A percentile compares a stretch with the other conserved stretches of the same genome.
Conservation (phyloP, 2,329 filamentous ascomycete species). For the Clonostachys sp. region DNA sequence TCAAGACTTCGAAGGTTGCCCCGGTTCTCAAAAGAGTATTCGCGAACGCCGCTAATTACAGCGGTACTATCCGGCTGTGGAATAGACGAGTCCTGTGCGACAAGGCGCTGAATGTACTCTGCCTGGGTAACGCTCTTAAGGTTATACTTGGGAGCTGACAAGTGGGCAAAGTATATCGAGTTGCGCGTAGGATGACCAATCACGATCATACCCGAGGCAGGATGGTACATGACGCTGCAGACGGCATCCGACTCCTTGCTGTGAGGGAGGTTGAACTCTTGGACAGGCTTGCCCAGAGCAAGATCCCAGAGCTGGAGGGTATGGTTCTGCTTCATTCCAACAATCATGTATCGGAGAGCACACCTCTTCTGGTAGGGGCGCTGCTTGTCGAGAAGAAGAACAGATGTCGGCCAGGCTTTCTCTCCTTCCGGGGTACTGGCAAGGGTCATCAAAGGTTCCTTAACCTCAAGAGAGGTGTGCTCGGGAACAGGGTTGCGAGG, state of each 20-base stretch:
- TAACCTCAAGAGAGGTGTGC: constrained; percentile 66
- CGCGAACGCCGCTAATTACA: constrained; percentile 93
- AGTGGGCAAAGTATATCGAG: constrained; percentile 93
- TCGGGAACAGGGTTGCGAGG: constrained; percentile 46
- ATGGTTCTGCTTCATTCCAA: constrained; percentile 99
- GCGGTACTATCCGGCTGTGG: constrained; percentile 90
- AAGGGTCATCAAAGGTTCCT: constrained; percentile 80
- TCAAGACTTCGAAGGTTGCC: constrained; percentile 87
- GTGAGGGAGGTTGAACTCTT: constrained; percentile 94
- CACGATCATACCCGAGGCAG: constrained; percentile 85
- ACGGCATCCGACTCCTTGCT: constrained; percentile 96
- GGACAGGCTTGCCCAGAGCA: constrained; percentile 88
- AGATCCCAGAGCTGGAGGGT: constrained; percentile 98
- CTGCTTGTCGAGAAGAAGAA: constrained; percentile 93
- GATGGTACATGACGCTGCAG: constrained; percentile 93
- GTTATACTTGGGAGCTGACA: constrained; percentile 91
- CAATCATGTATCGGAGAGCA: constrained; percentile 89
- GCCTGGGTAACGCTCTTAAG: constrained; percentile 81
- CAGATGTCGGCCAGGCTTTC: constrained; percentile 95
- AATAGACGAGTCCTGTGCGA: constrained; percentile 65
- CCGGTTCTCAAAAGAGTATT: constrained; percentile 86
- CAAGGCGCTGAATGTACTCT: constrained; percentile 76
- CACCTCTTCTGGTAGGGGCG: constrained; percentile 87
- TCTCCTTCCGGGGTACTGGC: constrained; percentile 82
- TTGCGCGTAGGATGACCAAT: constrained; percentile 96